Percentiles rank a stretch among this genome's conserved stretches.
Evolutionary conservation across 1,284 basidiomycete genomes (phyloP).

Genomic region (Puccinia polysora): DNA sequence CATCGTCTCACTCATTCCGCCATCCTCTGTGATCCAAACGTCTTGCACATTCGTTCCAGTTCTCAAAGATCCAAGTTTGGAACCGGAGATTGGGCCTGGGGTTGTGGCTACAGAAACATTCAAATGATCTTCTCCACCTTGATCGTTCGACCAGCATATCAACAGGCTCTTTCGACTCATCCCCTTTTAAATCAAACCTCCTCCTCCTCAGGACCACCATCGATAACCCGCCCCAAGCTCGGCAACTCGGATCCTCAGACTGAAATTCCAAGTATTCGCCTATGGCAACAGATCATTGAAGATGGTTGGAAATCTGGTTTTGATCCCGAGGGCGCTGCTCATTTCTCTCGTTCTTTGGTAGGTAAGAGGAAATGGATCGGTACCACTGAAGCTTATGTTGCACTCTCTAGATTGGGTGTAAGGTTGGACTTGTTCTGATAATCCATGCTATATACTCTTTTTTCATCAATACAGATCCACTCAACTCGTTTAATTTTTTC

Average conservation of each 20-base stretch:
- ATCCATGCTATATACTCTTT: no score
- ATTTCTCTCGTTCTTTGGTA: constrained; percentile 47
- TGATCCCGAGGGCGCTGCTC: constrained; percentile 47
- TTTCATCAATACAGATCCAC: not conserved
- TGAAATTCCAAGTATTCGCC: constrained; percentile 47
- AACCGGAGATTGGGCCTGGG: constrained; percentile 28
- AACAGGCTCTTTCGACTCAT: constrained; percentile 6
- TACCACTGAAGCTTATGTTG: constrained; percentile 50
- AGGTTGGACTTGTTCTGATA: constrained; percentile 43
- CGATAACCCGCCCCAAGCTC: no score
- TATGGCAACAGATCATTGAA: constrained; percentile 48
- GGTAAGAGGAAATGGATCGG: constrained; percentile 50
- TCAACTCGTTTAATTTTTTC: not conserved
- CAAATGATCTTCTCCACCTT: constrained; percentile 49
- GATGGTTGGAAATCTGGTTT: constrained; percentile 48
- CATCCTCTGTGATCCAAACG: not conserved
- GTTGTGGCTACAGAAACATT: constrained; percentile 47
- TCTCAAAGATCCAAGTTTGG: not conserved
- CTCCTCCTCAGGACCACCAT: no score
- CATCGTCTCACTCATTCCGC: not conserved
- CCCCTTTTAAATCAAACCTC: no score
- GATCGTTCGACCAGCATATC: constrained; percentile 45
- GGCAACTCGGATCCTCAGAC: no score
- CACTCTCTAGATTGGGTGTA: constrained; percentile 48
- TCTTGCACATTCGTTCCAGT: constrained; percentile 5